These are phyloP conservation scores for Ascochyta lentis DNA, from an alignment of 2,329 filamentous ascomycete species.

Conservation along the genomic window DNA sequence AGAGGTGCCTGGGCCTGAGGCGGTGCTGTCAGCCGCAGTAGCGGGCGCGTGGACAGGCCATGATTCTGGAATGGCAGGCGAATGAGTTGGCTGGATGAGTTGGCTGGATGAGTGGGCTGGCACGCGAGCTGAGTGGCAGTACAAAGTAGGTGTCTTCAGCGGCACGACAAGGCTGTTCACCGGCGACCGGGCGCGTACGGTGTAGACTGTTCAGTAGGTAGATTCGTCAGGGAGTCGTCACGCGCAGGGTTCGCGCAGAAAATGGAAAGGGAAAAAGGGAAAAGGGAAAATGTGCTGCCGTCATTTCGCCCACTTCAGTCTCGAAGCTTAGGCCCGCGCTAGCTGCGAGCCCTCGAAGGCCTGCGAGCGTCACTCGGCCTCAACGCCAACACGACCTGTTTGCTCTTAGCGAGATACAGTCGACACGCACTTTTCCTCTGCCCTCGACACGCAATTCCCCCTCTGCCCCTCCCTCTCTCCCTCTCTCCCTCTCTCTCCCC, in stretches of 20 bases:
- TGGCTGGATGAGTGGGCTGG: slow-evolving; percentile 17
- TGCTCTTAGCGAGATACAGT: slow-evolving; percentile 22
- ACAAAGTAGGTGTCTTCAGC: no score
- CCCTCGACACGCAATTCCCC: background rate
- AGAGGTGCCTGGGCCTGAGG: slow-evolving; percentile 5
- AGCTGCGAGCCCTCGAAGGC: slow-evolving; percentile 11
- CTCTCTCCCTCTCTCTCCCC: background rate
- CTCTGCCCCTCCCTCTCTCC: slow-evolving; percentile 1
- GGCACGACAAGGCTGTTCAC: no score
- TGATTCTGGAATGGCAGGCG: slow-evolving; percentile 1
- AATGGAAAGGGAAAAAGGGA: background rate
- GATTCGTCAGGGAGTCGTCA: background rate
- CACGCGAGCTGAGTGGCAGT: slow-evolving; percentile 30
- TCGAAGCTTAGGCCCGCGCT: slow-evolving; percentile 20
- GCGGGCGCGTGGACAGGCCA: slow-evolving; percentile 3
- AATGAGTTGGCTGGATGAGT: slow-evolving; percentile 9
- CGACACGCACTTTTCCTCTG: slow-evolving; percentile 23
- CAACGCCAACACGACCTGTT: slow-evolving; percentile 30
- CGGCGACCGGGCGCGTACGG: no score
- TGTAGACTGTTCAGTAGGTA: background rate
- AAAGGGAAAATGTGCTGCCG: slow-evolving; percentile 17
- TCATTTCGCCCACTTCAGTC: slow-evolving; percentile 19
- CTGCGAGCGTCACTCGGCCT: slow-evolving; percentile 14
- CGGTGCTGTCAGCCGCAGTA: slow-evolving; percentile 16
- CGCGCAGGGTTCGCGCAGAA: slow-evolving; percentile 20